Base-by-base conservation (phyloP, 768 basidiomycete species). In the Russula lepida region DNA sequence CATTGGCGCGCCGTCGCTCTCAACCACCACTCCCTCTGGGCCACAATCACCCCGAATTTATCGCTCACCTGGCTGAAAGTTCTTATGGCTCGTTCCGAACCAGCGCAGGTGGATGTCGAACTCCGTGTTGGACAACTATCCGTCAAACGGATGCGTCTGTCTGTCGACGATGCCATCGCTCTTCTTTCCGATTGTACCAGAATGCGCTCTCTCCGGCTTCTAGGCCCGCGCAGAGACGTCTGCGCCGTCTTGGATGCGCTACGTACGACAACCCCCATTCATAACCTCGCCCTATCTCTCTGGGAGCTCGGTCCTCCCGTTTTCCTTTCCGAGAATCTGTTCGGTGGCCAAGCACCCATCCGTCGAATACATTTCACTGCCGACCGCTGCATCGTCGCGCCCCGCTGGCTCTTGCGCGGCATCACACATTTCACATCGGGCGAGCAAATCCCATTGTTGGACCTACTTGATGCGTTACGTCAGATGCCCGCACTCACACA, bases 401-500 rank as follows among this genome's bases (percentile, higher is more conserved):
- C 61, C 15, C 28, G 25, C 23, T 58, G 51, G 51, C 51, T 62
- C 37, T 44, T 62, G 56, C 51, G 51, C 6, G 56, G 56, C 7
- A 28, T 62, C 51, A 62, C 61, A 3, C 61, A 48, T n/a, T 62
- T 62, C 35, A 62, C 61, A 8, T 62, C 61, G 2, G 51, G 61
- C 35, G 61, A 62, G 37, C 61, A 58, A 25, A 58, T 62, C 44
- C 19, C 13, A 5, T 28, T 62, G 13, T 4, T 12, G 21, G 21
- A 15, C 28, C 61, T 62, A 17, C 46, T 62, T 11, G 35, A 47
- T 17, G 56, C 56, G 23, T 28, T 62, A 23, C n/a, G 44, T 35
- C 61, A 58, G 50, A 62, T 62, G 61, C 51, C 61, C 2, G 37
- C 46, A 0, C 61, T 62, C 23, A 41, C 37, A 11, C 61, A 58